Conservation (phyloP, 106 monocot genomes). For the Triglochin maritima region DNA sequence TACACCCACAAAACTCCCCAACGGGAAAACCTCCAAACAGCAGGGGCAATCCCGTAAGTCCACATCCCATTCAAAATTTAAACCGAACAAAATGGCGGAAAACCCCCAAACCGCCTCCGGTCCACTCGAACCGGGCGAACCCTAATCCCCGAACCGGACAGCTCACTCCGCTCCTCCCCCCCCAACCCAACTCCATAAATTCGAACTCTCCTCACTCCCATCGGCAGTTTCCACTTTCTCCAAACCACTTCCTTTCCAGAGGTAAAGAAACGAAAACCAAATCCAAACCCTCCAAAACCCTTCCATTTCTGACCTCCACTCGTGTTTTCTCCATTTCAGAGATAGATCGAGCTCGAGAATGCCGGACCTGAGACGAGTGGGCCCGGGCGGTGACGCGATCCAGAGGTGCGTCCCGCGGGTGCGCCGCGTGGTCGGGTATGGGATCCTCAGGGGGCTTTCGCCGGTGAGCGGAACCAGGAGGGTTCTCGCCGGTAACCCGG, state of each 20-base stretch:
- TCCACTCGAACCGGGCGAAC: not conserved
- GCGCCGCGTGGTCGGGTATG: not conserved
- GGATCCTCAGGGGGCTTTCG: conserved; percentile 4
- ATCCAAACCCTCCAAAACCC: too few species aligned
- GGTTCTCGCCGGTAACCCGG: not conserved
- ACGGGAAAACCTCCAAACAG: too few species aligned
- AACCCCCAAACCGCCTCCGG: not conserved
- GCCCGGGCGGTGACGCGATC: not conserved
- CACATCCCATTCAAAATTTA: not conserved
- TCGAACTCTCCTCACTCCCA: not conserved
- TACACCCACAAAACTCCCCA: too few species aligned
- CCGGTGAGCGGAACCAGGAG: not conserved
- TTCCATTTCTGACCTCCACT: too few species aligned
- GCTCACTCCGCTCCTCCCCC: not conserved
- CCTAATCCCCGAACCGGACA: not conserved
- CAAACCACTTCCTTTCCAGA: too few species aligned
- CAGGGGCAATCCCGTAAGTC: not conserved
- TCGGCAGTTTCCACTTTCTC: too few species aligned
- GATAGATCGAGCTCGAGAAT: too few species aligned
- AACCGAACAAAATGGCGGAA: not conserved
- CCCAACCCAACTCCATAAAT: not conserved
- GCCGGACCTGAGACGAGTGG: not conserved
- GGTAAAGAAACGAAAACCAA: too few species aligned
- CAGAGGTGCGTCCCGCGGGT: too few species aligned
- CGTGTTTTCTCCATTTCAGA: too few species aligned